Percentiles rank a stretch among this genome's conserved stretches.
Evolutionary conservation across 2,329 filamentous ascomycete genomes (phyloP).

Genomic region (Alternaria sp.): DNA sequence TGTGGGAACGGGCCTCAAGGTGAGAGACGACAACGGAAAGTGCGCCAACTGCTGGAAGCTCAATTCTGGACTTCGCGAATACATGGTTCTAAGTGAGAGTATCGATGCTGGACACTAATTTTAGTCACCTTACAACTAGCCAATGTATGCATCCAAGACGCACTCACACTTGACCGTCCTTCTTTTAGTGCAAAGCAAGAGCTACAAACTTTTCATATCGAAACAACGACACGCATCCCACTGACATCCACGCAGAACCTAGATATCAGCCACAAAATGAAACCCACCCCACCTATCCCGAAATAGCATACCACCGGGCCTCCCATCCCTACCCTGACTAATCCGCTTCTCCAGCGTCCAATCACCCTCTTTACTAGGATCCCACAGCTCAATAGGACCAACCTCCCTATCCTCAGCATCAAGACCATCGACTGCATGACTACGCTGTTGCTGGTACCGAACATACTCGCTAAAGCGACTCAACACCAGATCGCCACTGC

Average conservation of each 20-base stretch:
- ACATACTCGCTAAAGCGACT: constrained; percentile 24
- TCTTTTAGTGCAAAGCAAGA: neutral
- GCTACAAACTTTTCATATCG: neutral
- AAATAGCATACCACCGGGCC: constrained; percentile 25
- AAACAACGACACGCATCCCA: neutral
- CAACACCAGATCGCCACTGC: constrained; percentile 9
- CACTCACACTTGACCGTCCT: neutral
- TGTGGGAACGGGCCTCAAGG: neutral
- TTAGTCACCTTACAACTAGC: neutral
- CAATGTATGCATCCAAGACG: neutral
- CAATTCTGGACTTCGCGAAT: neutral
- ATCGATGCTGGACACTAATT: neutral
- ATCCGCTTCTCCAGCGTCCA: constrained; percentile 26
- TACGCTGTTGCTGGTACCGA: neutral
- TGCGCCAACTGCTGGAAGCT: neutral
- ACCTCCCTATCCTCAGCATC: constrained; percentile 11
- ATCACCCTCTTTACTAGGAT: constrained; percentile 13
- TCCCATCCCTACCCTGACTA: constrained; percentile 10
- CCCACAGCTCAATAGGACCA: constrained; percentile 24
- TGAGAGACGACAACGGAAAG: neutral
- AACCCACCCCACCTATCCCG: constrained; percentile 18
- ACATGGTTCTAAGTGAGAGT: neutral
- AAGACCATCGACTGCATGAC: constrained; percentile 13
- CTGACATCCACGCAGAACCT: neutral
- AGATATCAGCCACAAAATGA: constrained; percentile 25